phyloP scores from a whole-genome alignment of 225 moss, liverwort and hornwort genomes.

The Pleurozium schreberi region DNA sequence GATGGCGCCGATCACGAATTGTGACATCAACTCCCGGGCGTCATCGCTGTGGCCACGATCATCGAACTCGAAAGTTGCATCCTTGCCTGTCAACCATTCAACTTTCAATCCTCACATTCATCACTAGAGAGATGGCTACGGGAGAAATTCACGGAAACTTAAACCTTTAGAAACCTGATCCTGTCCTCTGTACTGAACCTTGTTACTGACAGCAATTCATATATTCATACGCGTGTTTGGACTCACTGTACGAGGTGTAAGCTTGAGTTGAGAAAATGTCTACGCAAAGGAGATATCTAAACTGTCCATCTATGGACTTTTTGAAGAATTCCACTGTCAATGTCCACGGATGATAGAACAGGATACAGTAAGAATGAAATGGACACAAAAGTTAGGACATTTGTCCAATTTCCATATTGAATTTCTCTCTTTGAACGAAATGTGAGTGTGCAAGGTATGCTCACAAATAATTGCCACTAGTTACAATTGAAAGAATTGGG shows the following conservation, averaged over 20 bases:
- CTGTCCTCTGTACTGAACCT: too few relatives aligned
- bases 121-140: not conserved
- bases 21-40: conserved; percentile 18
- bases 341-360: not conserved
- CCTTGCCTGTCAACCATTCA: conserved; percentile 8
- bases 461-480: not conserved
- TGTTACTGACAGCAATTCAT: not conserved
- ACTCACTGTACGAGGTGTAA: not conserved
- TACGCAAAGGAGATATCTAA: not conserved
- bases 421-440: not conserved
- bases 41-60: conserved; percentile 24
- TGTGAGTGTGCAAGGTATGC: not conserved
- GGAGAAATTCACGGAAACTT: not conserved
- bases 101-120: not conserved
- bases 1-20: conserved; percentile 19
- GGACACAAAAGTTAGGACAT: not conserved
- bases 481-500: not conserved
- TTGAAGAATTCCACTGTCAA: not conserved
- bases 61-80: conserved; percentile 35
- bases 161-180: not conserved
- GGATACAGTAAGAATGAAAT: not conserved
- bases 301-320: too few relatives aligned
- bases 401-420: not conserved
- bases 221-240: not conserved
- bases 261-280: not conserved